Percentiles rank a stretch among this genome's conserved stretches.
These are phyloP conservation scores for Saccharum hybrid DNA, from an alignment of 202 grass and related monocot genomes.

Conservation along the genomic window DNA sequence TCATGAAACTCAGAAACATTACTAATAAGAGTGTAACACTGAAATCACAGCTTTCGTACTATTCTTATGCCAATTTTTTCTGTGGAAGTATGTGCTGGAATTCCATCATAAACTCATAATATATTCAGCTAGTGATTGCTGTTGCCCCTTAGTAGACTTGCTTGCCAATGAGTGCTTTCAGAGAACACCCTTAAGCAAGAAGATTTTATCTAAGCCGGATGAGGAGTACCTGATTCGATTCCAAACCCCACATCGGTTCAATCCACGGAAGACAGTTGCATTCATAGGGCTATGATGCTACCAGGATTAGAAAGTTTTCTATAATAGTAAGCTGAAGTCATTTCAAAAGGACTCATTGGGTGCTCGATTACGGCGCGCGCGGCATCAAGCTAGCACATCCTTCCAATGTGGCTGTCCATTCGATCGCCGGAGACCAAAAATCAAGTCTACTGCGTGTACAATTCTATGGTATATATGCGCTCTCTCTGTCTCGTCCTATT, in stretches of 20 bases:
- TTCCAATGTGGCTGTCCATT: conserved; percentile 36
- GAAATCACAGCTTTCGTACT: not conserved
- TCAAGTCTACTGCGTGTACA: conserved; percentile 1
- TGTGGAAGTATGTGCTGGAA: conserved; percentile 18
- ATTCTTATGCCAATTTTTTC: not conserved
- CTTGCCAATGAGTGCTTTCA: not conserved
- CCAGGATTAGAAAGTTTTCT: not conserved
- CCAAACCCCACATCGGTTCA: not conserved
- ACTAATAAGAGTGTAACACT: not conserved
- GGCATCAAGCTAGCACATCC: not conserved
- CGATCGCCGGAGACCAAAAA: not conserved
- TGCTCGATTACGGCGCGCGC: conserved; percentile 10
- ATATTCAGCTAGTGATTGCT: not conserved
- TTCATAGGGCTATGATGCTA: not conserved
- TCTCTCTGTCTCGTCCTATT: not conserved
- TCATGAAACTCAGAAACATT: not conserved
- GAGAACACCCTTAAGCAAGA: not conserved
- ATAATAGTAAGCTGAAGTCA: not conserved
- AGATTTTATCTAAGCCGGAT: conserved; percentile 4
- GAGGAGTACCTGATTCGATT: conserved; percentile 34
- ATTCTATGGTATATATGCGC: not conserved
- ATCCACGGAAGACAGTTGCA: not conserved
- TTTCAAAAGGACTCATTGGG: not conserved
- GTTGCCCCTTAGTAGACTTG: not conserved
- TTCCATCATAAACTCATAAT: not conserved